Base-by-base conservation (phyloP, 176 grass and related monocot species). In the Oryza officinalis region DNA sequence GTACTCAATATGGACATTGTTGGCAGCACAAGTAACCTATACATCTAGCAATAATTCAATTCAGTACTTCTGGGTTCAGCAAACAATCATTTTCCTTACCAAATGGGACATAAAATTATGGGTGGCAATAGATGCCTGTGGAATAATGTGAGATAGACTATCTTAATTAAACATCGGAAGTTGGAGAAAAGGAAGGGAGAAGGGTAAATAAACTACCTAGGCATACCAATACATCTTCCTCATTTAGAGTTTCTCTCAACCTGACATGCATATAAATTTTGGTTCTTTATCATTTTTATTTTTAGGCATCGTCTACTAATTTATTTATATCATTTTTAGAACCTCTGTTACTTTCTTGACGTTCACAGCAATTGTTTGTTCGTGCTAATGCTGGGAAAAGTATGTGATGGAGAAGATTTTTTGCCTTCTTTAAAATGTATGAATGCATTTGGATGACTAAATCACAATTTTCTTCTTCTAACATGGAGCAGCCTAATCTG, bases 201-300 rank as follows among this genome's bases (percentile, higher is more conserved):
- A 67, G 2, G 10, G 7, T 86, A 54, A 13, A 67, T 46, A 54
- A 38, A 63, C 22, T 50, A 50, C 20, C 45, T 59, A 15, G 30
- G 27, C 4, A 28, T 65, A 63, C 28, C 22, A 60, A 15, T 47
- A 63, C 13, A 32, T 73, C 12, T 75, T 65, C 69, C 70, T 83
- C 10, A 63, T 33, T 65, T 35, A 15, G 22, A 72, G 65, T 71
- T 81, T 79, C 27, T 83, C 26, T 44, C 31, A 69, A 46, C 63
- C 23, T 63, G 28, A 28, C 43, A 80, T 67, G 30, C 49, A 76
- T 85, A n/a, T 89, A 64, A 70, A 25, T 64, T 33, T 17, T 61
- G 26, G 1, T 18, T 63, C 18, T 49, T 67, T 30, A 67, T 86
- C 37, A 9, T 38, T 38, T 38, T 38, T 38, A 38, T 38, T 38